Base-by-base conservation (phyloP, 257 asterid species). In the Eustoma russellianum region DNA sequence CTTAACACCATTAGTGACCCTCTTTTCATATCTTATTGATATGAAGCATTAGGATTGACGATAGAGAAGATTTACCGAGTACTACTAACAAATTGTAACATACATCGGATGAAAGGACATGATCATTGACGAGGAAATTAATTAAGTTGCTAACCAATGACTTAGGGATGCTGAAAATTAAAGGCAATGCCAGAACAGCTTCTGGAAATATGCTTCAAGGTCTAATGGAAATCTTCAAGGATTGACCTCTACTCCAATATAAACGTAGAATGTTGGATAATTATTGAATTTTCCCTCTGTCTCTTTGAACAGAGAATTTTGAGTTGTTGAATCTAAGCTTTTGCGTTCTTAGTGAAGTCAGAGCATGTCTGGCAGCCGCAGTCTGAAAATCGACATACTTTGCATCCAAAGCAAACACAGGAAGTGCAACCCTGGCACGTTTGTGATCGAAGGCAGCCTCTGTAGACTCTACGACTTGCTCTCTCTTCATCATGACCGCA, bases 391-490 rank as follows among this genome's bases (percentile, higher is more conserved):
- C 84, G 72, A 50, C 84, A 78, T 53, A 59, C 60, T 48, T 78
- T 65, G 40, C 84, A 78, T 11, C 84, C 84, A 57, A 78, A 78
- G 48, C 84, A 78, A 28, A 78, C 84, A 16, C 84, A 78, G 19
- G 81, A 61, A 34, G 80, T 74, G 78, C 84, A 78, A 17, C 84
- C 84, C 56, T 69, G 65, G 77, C 84, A 78, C 16, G 81, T 71
- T 5, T 78, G 71, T 55, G 77, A 65, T 13, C 81, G 75, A 9
- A 65, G 47, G 60, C 84, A 78, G 17, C 81, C 81, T 54, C 79
- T 65, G 66, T 78, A 78, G 45, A 72, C 81, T 60, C 72, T 68
- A 12, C 84, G 74, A 61, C 84, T 78, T 17, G 74, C 84, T 68
- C 84, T 64, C 51, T 78, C 84, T 59, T 78, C 84, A 6, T 78